Conservation (phyloP, 345 rosid species). For the Abelmoschus esculentus region DNA sequence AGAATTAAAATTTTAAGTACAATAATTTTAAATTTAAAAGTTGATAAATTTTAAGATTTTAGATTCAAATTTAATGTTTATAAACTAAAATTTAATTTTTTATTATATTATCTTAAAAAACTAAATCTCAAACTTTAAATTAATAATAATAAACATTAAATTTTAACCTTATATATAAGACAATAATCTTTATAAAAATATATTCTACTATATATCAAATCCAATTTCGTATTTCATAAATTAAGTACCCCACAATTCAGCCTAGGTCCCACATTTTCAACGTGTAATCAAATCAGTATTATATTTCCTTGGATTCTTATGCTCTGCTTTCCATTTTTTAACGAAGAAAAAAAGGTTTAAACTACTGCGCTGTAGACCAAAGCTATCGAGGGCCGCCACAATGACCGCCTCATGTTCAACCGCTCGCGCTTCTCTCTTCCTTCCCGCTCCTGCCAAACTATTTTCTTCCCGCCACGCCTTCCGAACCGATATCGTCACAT, state of each 20-base stretch:
- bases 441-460: not conserved
- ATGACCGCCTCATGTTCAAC: slow-evolving; percentile 14
- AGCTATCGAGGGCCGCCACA: not conserved
- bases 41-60: no score
- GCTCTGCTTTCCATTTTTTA: not conserved
- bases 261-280: not conserved
- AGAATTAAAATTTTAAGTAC: no score
- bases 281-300: not conserved
- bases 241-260: not conserved
- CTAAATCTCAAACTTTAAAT: no score
- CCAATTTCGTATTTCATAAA: no score
- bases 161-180: no score
- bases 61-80: no score
- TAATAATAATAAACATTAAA: no score
- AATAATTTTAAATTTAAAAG: no score
- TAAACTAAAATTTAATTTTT: no score
- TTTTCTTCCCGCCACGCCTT: not conserved
- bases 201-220: no score
- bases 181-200: no score
- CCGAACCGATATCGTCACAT: not conserved
- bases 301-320: not conserved
- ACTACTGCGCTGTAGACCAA: not conserved
- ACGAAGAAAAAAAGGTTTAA: not conserved
- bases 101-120: no score
- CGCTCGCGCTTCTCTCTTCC: not conserved